phyloP scores from a whole-genome alignment of 208 protist genomes.

The Trypanosoma grayi region DNA sequence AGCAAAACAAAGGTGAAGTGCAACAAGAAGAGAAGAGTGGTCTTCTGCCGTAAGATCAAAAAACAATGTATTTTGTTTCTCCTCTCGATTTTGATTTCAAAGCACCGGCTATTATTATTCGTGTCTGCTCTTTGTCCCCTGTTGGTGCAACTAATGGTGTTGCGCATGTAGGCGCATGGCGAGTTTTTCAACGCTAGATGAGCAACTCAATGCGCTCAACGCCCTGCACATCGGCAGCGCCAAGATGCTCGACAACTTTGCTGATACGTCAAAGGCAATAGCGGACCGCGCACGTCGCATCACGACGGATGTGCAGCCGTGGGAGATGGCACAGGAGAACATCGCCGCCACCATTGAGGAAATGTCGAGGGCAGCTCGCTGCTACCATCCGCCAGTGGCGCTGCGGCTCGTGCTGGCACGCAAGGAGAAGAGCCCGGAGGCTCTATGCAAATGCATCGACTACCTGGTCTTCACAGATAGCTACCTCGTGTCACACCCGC shows the following conservation, averaged over 20 bases:
- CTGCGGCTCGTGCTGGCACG: slow-evolving; percentile 59
- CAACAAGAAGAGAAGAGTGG: too few relatives aligned
- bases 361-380: slow-evolving; percentile 76
- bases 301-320: slow-evolving; percentile 71
- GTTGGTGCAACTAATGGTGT: neutral
- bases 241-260: slow-evolving; percentile 75
- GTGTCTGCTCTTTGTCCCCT: neutral
- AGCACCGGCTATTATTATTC: slow-evolving; percentile 16
- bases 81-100: too few relatives aligned
- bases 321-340: slow-evolving; percentile 86
- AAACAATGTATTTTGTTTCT: too few relatives aligned
- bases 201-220: slow-evolving; percentile 68
- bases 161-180: slow-evolving; percentile 31
- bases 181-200: slow-evolving; percentile 50
- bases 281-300: slow-evolving; percentile 60
- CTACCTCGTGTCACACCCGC: slow-evolving; percentile 72
- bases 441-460: slow-evolving; percentile 71
- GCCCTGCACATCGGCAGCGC: slow-evolving; percentile 62
- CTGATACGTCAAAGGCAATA: slow-evolving; percentile 78
- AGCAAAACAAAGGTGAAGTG: too few relatives aligned
- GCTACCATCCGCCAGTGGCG: slow-evolving; percentile 76
- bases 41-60: too few relatives aligned
- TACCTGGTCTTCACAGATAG: slow-evolving; percentile 86
- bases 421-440: slow-evolving; percentile 56
- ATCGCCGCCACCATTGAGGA: slow-evolving; percentile 84